Percentiles rank a stretch among this genome's conserved stretches.
These are phyloP conservation scores for Albugo laibachii DNA, from an alignment of 352 stramenopile species.

Conservation along the genomic window DNA sequence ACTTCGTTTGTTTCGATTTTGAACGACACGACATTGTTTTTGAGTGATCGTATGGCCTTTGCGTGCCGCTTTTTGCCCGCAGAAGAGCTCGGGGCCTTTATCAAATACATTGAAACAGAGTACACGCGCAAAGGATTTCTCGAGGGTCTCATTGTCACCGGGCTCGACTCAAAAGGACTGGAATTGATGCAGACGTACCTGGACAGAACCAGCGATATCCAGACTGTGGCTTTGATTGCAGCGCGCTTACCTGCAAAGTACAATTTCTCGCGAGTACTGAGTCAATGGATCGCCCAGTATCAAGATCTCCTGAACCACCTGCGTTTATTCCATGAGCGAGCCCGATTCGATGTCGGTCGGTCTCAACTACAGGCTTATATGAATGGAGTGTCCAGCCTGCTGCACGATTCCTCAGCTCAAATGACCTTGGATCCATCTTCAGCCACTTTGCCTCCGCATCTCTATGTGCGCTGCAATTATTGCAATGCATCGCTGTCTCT, in stretches of 20 bases:
- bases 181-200: constrained; percentile 82
- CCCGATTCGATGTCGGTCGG: constrained; percentile 83
- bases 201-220: constrained; percentile 78
- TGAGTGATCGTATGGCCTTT: constrained; percentile 83
- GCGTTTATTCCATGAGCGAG: constrained; percentile 85
- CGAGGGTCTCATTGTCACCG: constrained; percentile 82
- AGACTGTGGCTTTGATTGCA: constrained; percentile 78
- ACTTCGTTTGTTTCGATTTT: constrained; percentile 50
- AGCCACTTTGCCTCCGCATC: constrained; percentile 52
- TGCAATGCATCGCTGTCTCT: constrained; percentile 84
- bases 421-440: constrained; percentile 26
- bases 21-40: constrained; percentile 60
- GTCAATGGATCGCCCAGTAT: constrained; percentile 85
- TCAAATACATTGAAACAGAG: constrained; percentile 53
- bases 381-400: constrained; percentile 47
- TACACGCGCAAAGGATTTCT: constrained; percentile 71
- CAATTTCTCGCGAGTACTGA: constrained; percentile 3
- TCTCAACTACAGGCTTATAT: constrained; percentile 76
- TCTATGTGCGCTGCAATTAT: constrained; percentile 91
- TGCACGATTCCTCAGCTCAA: constrained; percentile 20
- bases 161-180: constrained; percentile 64
- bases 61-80: constrained; percentile 78
- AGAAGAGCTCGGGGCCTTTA: constrained; percentile 66
- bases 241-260: constrained; percentile 35
- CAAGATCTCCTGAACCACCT: constrained; percentile 84